phyloP scores from a whole-genome alignment of 116 monocot genomes.

The Zostera marina region DNA sequence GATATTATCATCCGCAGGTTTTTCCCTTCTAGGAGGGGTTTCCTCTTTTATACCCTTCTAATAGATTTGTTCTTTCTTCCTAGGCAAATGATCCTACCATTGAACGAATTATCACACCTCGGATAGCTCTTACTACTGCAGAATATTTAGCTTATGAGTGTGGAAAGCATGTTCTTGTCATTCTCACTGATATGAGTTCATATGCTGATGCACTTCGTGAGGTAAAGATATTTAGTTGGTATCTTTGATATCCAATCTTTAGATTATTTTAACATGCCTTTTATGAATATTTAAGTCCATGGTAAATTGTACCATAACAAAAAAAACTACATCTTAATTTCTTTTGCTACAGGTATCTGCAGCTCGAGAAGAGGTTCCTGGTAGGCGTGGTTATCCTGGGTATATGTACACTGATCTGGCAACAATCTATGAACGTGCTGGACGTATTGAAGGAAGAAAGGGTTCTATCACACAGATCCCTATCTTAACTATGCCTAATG shows the following conservation, averaged over 20 bases:
- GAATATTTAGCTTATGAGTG: conserved; percentile 99
- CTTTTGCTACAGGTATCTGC: conserved; percentile 68
- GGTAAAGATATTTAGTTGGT: conserved; percentile 19
- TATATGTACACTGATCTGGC: conserved; percentile 99
- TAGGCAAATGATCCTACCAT: conserved; percentile 99
- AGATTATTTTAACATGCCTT: background rate
- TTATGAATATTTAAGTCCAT: background rate
- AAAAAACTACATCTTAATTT: background rate
- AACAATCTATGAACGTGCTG: conserved; percentile 98
- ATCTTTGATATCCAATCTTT: too few relatives aligned
- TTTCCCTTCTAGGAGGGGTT: too few relatives aligned
- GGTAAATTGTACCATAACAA: background rate
- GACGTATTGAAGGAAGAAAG: conserved; percentile 97
- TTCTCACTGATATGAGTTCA: conserved; percentile 98
- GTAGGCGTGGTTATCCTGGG: conserved; percentile 99
- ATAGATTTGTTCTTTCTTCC: conserved; percentile 6
- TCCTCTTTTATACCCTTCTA: too few relatives aligned
- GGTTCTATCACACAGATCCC: conserved; percentile 99
- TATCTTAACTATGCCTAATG: conserved; percentile 98
- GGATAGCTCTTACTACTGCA: conserved; percentile 96
- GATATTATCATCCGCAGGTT: too few relatives aligned
- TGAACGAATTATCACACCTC: conserved; percentile 95
- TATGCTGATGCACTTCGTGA: conserved; percentile 99
- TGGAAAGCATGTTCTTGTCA: conserved; percentile 99
- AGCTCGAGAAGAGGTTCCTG: conserved; percentile 96